Conservation (phyloP, 2,329 filamentous ascomycete genomes). For the Hymenoscyphus linearis region DNA sequence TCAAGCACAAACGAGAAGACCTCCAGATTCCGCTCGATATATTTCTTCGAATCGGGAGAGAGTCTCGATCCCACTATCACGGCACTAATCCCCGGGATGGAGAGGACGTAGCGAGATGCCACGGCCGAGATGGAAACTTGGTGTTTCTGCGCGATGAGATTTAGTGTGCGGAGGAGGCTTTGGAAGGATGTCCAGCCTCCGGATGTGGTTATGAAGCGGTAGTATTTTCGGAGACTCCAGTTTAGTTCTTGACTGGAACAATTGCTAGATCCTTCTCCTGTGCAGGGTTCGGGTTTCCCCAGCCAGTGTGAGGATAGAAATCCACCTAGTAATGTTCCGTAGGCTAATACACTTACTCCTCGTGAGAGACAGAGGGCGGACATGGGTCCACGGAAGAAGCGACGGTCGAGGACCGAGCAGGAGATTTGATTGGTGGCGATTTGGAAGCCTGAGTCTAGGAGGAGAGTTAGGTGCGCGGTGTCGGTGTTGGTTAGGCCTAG, state of each 20-base stretch:
- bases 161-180: too few species aligned
- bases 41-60: constrained; percentile 5
- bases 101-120: constrained; percentile 9
- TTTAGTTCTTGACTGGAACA: too few species aligned
- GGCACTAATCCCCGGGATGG: constrained; percentile 6
- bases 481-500: constrained; percentile 32
- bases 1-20: not conserved
- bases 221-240: constrained; percentile 33
- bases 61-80: constrained; percentile 13
- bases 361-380: constrained; percentile 23
- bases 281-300: constrained; percentile 24
- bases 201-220: constrained; percentile 33
- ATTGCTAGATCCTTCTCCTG: constrained; percentile 11
- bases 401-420: constrained; percentile 32
- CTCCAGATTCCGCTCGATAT: not conserved
- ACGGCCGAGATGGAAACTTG: too few species aligned
- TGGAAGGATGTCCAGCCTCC: constrained; percentile 26
- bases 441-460: constrained; percentile 29
- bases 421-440: constrained; percentile 33
- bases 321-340: constrained; percentile 33
- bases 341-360: constrained; percentile 29
- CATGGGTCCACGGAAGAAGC: constrained; percentile 24
- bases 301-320: constrained; percentile 29
- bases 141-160: too few species aligned
- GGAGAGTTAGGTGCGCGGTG: constrained; percentile 30